Base-by-base conservation (phyloP, 2,329 filamentous ascomycete species). In the Penicillium glabrum region DNA sequence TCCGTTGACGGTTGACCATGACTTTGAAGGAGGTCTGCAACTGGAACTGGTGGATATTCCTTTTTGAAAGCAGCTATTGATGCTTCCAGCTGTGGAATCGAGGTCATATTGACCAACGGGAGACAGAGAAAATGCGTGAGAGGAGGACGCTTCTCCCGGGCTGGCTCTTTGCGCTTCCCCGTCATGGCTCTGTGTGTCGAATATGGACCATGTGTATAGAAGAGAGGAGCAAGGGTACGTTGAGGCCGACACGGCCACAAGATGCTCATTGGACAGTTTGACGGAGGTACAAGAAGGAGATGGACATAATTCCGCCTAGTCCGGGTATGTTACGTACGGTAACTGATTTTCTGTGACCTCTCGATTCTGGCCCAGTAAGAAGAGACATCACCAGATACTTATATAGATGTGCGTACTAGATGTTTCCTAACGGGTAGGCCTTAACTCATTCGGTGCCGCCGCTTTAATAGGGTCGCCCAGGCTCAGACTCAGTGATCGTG, bases 11-110 rank as follows among this genome's bases (percentile, higher is more conserved):
- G 21, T 21, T 26, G 16, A 37, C 26, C 39, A 26, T 21, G 43
- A 21, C 19, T 16, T 13, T 48, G 23, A 31, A 47, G 19, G 5
- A 56, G 13, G 7, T 46, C 46, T 41, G 53, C 23, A 3, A 46
- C 45, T 2, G 48, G 46, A 3, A 46, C 35, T 19, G 50, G 47
- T 10, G 48, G 46, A 46, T 63, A 45, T 2, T 50, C 44, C 3
- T 82, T 75, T 56, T 78, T 80, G 70, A 96, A 93, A 7, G 79
- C 68, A 5, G 80, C 75, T 5, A 96, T 73, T 21, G 83, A 86
- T 3, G 75, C 72, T n/a, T 85, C 79, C 1, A 96, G 81, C 68
- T 92, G 87, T 0, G 83, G 79, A 14, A 84, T 80, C 2, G 87
- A 89, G 8, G 73, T 51, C 0, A 77, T 54, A 2, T 84, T 90